Evolutionary conservation across 75 land plant genomes (phyloP), one percentile per base, ranked within the genome.

Genomic region (Chamaecyparis obtusa): DNA sequence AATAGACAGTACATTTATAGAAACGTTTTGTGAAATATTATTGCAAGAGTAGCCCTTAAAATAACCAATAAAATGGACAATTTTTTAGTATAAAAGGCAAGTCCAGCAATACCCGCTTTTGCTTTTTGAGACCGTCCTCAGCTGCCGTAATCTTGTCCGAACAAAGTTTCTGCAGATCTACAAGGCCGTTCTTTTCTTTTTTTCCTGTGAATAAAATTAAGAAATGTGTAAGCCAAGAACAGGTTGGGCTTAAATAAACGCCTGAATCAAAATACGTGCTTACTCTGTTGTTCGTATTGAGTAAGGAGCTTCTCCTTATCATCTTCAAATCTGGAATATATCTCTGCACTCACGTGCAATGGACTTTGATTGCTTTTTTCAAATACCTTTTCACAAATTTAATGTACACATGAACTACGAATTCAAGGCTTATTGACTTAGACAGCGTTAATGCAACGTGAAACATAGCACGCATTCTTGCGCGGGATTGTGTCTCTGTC

Each of bases 211-310:
- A 10, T 24, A n/a, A 33, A 80, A 56, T 36, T 49, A 13, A 74
- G 33, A 14, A 39, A 67, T 46, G 5, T n/a, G 30, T 15, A 72
- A 57, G 39, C 44, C 32, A 19, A 11, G 6, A 5, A 67, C 14
- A 39, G 1, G 11, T 44, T 54, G 30, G 89, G 43, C 13, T 33
- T 19, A 10, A 41, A 86, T 5, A 30, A n/a, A 19, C 24, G 37
- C 6, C 46, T 21, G 21, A 39, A 39, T 39, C 37, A 39, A 78
- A 39, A 41, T 17, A 36, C 5, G 46, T 78, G 9, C 93, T 95
- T 55, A 94, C 97, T 88, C 86, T 91, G 93, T 86, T 96, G 97
- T 57, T 96, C 97, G 79, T 89, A 93, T 48, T 89, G 90, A 85
- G 43, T 46, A 83, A 92, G 87, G 69, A 94, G 84, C 84, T 90